phyloP scores from a whole-genome alignment of 306 rosid species.

The Citrullus colocynthis region DNA sequence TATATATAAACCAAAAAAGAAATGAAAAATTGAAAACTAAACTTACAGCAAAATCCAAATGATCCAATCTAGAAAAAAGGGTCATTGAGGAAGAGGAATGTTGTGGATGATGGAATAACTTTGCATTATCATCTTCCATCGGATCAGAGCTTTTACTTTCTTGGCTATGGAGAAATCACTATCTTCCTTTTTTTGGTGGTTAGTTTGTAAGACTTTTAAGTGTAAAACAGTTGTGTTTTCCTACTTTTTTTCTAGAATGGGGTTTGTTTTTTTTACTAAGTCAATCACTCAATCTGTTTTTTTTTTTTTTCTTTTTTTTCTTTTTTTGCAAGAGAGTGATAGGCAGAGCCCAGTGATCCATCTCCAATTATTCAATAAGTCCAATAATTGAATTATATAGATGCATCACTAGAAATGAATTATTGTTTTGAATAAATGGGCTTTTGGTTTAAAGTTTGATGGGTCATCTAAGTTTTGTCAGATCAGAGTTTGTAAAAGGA shows the following conservation, averaged over 20 bases:
- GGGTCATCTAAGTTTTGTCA: neutral
- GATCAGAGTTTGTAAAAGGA: neutral
- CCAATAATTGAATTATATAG: neutral
- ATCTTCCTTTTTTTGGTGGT: neutral
- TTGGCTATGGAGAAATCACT: neutral
- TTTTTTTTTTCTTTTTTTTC: too few relatives aligned
- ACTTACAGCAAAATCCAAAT: slow-evolving; percentile 53
- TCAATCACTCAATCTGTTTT: neutral
- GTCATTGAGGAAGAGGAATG: slow-evolving; percentile 22
- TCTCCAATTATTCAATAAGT: neutral
- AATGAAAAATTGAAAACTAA: too few relatives aligned
- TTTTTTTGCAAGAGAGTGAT: neutral
- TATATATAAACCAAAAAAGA: neutral
- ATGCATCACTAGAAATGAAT: neutral
- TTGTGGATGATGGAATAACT: slow-evolving; percentile 4
- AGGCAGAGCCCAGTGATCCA: neutral
- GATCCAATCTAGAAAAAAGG: slow-evolving; percentile 60
- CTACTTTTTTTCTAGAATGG: neutral
- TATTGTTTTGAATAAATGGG: neutral
- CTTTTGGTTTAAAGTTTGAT: neutral
- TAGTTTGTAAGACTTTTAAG: neutral
- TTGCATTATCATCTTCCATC: neutral
- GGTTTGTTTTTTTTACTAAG: neutral
- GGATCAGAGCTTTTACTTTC: neutral
- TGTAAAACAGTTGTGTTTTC: neutral